Conservation (phyloP, 2,329 filamentous ascomycete genomes). For the Pezizomycotina sp. region DNA sequence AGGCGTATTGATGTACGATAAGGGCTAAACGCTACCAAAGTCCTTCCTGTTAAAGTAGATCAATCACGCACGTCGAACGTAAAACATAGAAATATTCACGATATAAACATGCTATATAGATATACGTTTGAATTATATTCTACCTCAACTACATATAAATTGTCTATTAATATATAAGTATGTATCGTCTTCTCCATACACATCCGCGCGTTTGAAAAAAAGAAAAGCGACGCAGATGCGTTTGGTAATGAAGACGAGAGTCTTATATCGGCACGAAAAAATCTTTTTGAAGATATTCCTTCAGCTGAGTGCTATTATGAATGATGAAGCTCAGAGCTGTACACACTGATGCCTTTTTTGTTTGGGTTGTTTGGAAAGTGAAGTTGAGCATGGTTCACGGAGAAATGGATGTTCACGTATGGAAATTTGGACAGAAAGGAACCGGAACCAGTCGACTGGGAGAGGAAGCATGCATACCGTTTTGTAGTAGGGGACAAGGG, state of each 20-base stretch:
- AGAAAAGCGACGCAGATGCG: constrained; percentile 34
- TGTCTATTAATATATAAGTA: constrained; percentile 24
- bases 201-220: constrained; percentile 36
- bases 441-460: constrained; percentile 5
- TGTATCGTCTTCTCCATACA: constrained; percentile 51
- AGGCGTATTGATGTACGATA: no score
- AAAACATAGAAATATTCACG: no score
- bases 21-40: no score
- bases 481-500: neutral
- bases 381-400: neutral
- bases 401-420: constrained; percentile 5
- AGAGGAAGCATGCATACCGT: constrained; percentile 6
- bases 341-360: constrained; percentile 36
- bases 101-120: no score
- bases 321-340: constrained; percentile 37
- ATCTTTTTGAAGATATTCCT: constrained; percentile 25
- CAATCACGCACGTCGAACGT: no score
- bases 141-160: no score
- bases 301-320: constrained; percentile 22
- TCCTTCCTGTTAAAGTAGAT: no score
- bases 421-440: constrained; percentile 1
- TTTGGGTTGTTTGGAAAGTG: neutral
- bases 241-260: constrained; percentile 46
- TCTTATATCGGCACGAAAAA: constrained; percentile 37
- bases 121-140: no score